phyloP scores from a whole-genome alignment of 2,329 filamentous ascomycete species.

The Aspergillus sp. region DNA sequence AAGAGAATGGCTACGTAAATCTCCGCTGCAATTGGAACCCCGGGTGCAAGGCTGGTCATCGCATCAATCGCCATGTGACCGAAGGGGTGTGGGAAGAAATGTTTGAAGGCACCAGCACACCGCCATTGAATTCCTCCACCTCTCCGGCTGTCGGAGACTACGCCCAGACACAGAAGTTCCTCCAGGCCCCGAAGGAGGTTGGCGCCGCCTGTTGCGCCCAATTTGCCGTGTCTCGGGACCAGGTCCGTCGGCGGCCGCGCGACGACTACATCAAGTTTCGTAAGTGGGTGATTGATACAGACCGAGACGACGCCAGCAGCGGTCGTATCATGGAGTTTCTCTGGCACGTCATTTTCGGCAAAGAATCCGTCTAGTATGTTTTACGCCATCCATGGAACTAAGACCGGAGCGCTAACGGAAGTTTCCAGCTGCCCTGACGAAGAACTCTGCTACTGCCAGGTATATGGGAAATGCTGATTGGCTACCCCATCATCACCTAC shows the following conservation, averaged over 20 bases:
- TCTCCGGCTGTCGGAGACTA: slow-evolving; percentile 1
- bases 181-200: slow-evolving; percentile 49
- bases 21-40: slow-evolving; percentile 59
- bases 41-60: slow-evolving; percentile 46
- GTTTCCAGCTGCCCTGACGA: slow-evolving; percentile 31
- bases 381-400: too few species aligned
- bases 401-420: slow-evolving; percentile 10
- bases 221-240: slow-evolving; percentile 58
- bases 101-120: slow-evolving; percentile 39
- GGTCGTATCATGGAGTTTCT: slow-evolving; percentile 63
- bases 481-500: background rate
- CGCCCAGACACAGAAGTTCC: slow-evolving; percentile 20
- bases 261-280: slow-evolving; percentile 57
- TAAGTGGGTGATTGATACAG: slow-evolving; percentile 59
- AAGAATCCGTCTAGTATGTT: slow-evolving; percentile 40
- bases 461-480: slow-evolving; percentile 32
- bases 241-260: slow-evolving; percentile 48
- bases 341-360: slow-evolving; percentile 59
- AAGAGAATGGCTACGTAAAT: slow-evolving; percentile 57
- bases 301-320: slow-evolving; percentile 53
- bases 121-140: slow-evolving; percentile 26
- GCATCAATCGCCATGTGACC: slow-evolving; percentile 35
- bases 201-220: slow-evolving; percentile 64
- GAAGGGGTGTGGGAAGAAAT: slow-evolving; percentile 36
- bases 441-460: slow-evolving; percentile 35